Percentiles rank a stretch among this genome's conserved stretches.
Conservation (phyloP, 2,329 filamentous ascomycete genomes). For the Fusarium heterosporum region DNA sequence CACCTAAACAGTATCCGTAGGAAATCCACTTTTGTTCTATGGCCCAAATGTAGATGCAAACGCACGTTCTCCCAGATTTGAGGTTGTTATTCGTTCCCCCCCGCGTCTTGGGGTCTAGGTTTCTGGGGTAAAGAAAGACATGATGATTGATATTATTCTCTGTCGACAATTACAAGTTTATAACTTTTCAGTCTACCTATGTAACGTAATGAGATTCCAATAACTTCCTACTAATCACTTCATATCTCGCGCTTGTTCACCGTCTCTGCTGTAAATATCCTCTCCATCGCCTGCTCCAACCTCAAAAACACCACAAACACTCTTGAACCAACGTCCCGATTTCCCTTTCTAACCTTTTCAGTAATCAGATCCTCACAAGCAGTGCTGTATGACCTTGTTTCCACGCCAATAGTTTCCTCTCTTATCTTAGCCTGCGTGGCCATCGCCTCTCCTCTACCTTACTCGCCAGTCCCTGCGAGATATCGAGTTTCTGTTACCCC, state of each 20-base stretch:
- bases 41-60: conserved; percentile 11
- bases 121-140: conserved; percentile 38
- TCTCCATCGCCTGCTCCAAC: conserved; percentile 1
- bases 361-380: not conserved
- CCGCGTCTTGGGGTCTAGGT: conserved; percentile 21
- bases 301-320: conserved; percentile 28
- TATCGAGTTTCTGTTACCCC: conserved; percentile 50
- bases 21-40: conserved; percentile 40
- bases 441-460: conserved; percentile 33
- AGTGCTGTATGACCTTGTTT: conserved; percentile 3
- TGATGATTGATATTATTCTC: not conserved
- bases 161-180: not conserved
- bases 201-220: too few relatives aligned
- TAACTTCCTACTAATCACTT: not conserved
- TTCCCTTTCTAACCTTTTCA: conserved; percentile 1
- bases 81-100: conserved; percentile 26
- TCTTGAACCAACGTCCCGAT: not conserved
- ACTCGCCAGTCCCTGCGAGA: conserved; percentile 45
- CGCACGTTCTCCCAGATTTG: conserved; percentile 12
- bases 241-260: not conserved
- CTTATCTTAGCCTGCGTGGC: conserved; percentile 24
- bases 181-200: too few relatives aligned
- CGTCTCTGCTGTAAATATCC: not conserved
- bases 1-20: too few relatives aligned
- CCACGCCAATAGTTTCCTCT: conserved; percentile 13